Conservation (phyloP, 352 stramenopile species). For the Phytophthora uliginosa region DNA sequence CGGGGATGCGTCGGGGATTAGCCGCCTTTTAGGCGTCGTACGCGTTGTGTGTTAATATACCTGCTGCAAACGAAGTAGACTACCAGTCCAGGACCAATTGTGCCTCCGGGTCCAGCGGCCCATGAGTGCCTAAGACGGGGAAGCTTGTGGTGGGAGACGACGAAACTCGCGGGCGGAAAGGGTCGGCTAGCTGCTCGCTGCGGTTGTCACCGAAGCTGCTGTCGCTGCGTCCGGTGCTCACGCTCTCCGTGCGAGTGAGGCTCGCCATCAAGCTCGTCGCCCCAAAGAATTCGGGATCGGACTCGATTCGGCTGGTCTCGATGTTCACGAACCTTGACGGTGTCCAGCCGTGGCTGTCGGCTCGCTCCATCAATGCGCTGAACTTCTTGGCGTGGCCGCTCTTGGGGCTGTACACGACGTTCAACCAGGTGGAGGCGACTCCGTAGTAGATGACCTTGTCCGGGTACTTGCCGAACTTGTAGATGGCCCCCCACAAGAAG, state of each 20-base stretch:
- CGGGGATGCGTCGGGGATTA: background rate
- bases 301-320: constrained; percentile 24
- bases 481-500: constrained; percentile 46
- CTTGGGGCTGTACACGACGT: constrained; percentile 40
- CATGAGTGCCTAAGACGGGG: constrained; percentile 14
- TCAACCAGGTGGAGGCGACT: constrained; percentile 38
- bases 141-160: constrained; percentile 17
- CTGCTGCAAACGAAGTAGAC: background rate
- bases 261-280: constrained; percentile 7
- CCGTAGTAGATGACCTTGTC: constrained; percentile 46
- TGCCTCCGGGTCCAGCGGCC: constrained; percentile 17
- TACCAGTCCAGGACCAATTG: constrained; percentile 38
- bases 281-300: constrained; percentile 14
- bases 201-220: constrained; percentile 16
- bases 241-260: constrained; percentile 13
- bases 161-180: constrained; percentile 29
- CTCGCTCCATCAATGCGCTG: constrained; percentile 34
- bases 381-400: constrained; percentile 48
- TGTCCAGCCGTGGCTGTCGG: constrained; percentile 28
- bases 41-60: constrained; percentile 13
- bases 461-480: constrained; percentile 37
- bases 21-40: constrained; percentile 1
- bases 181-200: constrained; percentile 18
- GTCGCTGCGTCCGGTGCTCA: constrained; percentile 13
- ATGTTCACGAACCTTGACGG: constrained; percentile 30